These are phyloP conservation scores for Tylopilus sp. DNA, from an alignment of 768 basidiomycete genomes.

Conservation along the genomic window DNA sequence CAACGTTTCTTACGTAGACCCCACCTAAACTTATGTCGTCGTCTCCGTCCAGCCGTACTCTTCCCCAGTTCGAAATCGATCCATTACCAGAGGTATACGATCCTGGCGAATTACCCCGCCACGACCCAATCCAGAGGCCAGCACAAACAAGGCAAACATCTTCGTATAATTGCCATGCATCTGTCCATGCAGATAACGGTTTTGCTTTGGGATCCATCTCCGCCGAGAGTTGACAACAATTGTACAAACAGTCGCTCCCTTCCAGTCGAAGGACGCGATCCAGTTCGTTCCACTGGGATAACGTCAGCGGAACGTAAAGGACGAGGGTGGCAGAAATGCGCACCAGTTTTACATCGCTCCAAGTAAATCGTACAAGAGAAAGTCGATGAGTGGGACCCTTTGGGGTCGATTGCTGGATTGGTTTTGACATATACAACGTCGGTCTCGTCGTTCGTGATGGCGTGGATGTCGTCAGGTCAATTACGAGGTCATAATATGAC, in stretches of 20 bases:
- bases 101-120: slow-evolving; percentile 44
- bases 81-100: slow-evolving; percentile 50
- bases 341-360: slow-evolving; percentile 80
- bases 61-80: slow-evolving; percentile 50
- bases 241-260: slow-evolving; percentile 23
- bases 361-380: slow-evolving; percentile 67
- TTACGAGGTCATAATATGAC: slow-evolving; percentile 72
- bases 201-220: slow-evolving; percentile 35
- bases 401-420: slow-evolving; percentile 34
- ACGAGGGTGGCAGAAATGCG: slow-evolving; percentile 16
- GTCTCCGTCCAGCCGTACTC: slow-evolving; percentile 60
- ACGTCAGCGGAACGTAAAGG: background rate
- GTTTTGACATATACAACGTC: slow-evolving; percentile 59
- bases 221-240: slow-evolving; percentile 35
- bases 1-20: slow-evolving; percentile 51
- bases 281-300: slow-evolving; percentile 68
- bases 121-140: slow-evolving; percentile 74
- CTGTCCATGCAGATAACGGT: slow-evolving; percentile 55
- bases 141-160: slow-evolving; percentile 83
- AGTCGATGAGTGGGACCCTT: slow-evolving; percentile 51
- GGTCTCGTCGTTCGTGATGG: slow-evolving; percentile 61
- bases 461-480: slow-evolving; percentile 71
- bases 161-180: slow-evolving; percentile 80
- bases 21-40: slow-evolving; percentile 48
- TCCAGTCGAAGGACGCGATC: slow-evolving; percentile 65